A percentile compares a stretch with the other conserved stretches of the same genome.
These are phyloP conservation scores for Trichoderma sp. DNA, from an alignment of 2,329 filamentous ascomycete species.

Conservation along the genomic window DNA sequence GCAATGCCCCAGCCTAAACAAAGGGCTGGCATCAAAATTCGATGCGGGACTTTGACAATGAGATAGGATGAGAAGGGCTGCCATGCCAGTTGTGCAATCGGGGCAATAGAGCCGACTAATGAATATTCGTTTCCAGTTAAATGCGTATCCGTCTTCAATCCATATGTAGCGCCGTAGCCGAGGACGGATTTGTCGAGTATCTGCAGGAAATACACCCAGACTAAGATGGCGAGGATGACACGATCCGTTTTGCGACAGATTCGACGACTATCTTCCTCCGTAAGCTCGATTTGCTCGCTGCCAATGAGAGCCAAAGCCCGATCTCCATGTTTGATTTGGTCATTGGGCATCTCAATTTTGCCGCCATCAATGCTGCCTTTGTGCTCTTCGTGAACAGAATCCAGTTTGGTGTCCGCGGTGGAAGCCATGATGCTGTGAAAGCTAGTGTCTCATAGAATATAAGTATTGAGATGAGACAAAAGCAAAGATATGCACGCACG, in stretches of 20 bases:
- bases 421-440: background rate
- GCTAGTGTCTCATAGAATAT: background rate
- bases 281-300: constrained; percentile 13
- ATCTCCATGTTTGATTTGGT: background rate
- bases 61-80: constrained; percentile 58
- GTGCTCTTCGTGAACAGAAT: background rate
- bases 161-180: constrained; percentile 56
- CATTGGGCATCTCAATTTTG: background rate
- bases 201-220: constrained; percentile 58
- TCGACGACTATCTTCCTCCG: constrained; percentile 31
- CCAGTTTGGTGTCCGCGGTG: background rate
- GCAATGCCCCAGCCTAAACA: constrained; percentile 46
- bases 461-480: background rate
- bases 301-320: background rate
- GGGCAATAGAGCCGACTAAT: constrained; percentile 53
- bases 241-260: constrained; percentile 62
- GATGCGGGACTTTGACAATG: constrained; percentile 59
- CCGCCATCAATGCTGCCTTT: background rate
- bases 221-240: constrained; percentile 52
- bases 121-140: constrained; percentile 55
- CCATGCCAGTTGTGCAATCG: constrained; percentile 59
- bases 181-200: constrained; percentile 57
- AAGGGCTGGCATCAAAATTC: constrained; percentile 53
- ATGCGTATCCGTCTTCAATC: constrained; percentile 47
- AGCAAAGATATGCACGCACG: background rate